Evolutionary conservation across 495 filamentous ascomycete genomes (phyloP).

Genomic region (Penicillium paradoxum): DNA sequence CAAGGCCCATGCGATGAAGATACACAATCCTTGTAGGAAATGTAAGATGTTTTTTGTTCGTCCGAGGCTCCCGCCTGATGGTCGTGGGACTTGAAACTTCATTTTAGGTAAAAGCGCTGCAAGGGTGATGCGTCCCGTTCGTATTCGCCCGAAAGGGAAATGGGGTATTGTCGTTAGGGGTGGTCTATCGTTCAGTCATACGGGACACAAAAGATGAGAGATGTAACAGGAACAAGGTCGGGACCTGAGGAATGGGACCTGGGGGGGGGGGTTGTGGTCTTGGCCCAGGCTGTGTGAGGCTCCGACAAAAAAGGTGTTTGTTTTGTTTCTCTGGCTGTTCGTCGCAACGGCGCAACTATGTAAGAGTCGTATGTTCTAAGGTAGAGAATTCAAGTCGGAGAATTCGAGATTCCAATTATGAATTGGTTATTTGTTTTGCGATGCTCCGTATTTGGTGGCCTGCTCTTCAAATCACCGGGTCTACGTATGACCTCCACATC

Average conservation of each 20-base stretch:
- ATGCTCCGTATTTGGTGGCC: background rate
- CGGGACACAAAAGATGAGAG: background rate
- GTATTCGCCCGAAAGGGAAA: conserved; percentile 6
- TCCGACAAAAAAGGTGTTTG: background rate
- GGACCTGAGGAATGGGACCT: background rate
- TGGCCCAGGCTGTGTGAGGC: background rate
- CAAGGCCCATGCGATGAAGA: conserved; percentile 66
- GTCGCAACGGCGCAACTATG: background rate
- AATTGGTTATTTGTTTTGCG: background rate
- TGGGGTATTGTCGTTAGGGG: background rate
- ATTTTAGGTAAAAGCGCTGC: conserved; percentile 21
- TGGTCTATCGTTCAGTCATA: conserved; percentile 6
- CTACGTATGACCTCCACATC: conserved; percentile 1
- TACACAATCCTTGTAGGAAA: conserved; percentile 57
- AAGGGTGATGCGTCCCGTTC: conserved; percentile 22
- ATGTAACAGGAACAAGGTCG: conserved; percentile 3
- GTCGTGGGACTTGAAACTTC: conserved; percentile 29
- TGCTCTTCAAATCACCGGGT: background rate
- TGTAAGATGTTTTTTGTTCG: conserved; percentile 47
- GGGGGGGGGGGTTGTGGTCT: background rate
- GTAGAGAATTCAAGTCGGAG: conserved; percentile 5
- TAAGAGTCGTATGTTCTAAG: background rate
- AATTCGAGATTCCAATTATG: background rate
- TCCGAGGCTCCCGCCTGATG: conserved; percentile 35
- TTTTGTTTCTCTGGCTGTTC: background rate